A percentile compares a stretch with the other conserved stretches of the same genome.
These are phyloP conservation scores for Plasmodium knowlesi DNA, from an alignment of 169 alveolate species.

Conservation along the genomic window DNA sequence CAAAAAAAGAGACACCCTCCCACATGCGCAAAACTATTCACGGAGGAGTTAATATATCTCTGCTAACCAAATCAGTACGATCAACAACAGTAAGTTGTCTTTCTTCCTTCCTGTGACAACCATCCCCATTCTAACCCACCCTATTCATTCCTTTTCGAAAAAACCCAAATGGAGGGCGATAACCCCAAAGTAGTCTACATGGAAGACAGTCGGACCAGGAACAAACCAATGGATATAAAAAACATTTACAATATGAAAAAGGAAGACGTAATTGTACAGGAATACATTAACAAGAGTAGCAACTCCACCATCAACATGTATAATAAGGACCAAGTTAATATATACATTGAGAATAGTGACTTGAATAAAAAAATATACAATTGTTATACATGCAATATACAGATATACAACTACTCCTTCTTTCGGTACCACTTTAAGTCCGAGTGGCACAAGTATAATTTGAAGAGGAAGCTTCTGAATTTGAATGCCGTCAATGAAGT, in stretches of 20 bases:
- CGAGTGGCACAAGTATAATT: conserved; percentile 90
- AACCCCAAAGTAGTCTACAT: neutral
- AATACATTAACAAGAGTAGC: conserved; percentile 27
- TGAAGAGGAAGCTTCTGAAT: conserved; percentile 84
- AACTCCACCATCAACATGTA: conserved; percentile 23
- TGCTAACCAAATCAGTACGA: neutral
- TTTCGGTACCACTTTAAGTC: conserved; percentile 86
- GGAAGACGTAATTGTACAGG: conserved; percentile 45
- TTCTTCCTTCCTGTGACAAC: neutral
- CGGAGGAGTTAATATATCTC: neutral
- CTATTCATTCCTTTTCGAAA: neutral
- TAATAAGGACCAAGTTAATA: conserved; percentile 60
- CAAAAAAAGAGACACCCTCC: neutral
- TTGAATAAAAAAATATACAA: conserved; percentile 46
- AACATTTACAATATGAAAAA: conserved; percentile 43
- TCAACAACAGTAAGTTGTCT: too few relatives aligned
- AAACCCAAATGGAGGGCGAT: neutral
- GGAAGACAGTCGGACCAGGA: neutral
- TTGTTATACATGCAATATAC: conserved; percentile 73
- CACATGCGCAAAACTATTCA: neutral
- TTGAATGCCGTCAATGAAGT: conserved; percentile 74
- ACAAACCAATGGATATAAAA: conserved; percentile 19
- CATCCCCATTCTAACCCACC: neutral
- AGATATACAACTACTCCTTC: conserved; percentile 62
- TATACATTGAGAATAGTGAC: conserved; percentile 53